A percentile compares a stretch with the other conserved stretches of the same genome.
Evolutionary conservation across 1,284 basidiomycete genomes (phyloP).

Genomic region (Rhodotorula glutinis): DNA sequence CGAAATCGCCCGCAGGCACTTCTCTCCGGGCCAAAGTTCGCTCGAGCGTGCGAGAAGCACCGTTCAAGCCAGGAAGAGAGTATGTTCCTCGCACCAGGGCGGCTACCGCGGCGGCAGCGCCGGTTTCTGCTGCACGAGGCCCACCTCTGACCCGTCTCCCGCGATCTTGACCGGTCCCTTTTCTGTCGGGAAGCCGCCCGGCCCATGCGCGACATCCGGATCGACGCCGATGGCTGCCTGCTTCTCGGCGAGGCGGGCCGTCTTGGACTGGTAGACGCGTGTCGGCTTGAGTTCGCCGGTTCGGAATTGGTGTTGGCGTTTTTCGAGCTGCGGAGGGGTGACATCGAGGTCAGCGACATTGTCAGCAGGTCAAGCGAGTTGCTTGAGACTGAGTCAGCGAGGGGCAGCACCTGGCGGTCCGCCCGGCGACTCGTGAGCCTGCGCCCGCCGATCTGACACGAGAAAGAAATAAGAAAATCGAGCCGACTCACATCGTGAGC

Average conservation of each 20-base stretch:
- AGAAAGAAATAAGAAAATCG: too few species aligned
- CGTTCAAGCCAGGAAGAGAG: too few species aligned
- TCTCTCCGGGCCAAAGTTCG: too few species aligned
- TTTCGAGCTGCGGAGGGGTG: constrained; percentile 39
- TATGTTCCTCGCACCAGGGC: too few species aligned
- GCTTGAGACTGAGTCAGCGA: too few species aligned
- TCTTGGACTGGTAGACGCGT: constrained; percentile 41
- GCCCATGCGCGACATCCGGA: constrained; percentile 21
- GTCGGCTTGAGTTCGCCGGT: constrained; percentile 35
- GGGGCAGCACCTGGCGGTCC: too few species aligned
- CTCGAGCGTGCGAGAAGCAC: too few species aligned
- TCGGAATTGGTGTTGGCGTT: constrained; percentile 42
- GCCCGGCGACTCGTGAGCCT: too few species aligned
- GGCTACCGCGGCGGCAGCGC: constrained; percentile 1
- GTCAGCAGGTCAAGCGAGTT: background rate
- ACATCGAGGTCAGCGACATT: too few species aligned
- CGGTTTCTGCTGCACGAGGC: background rate
- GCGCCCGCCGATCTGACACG: too few species aligned
- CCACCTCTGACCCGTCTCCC: constrained; percentile 10
- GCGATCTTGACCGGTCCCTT: constrained; percentile 37
- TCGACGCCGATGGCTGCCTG: constrained; percentile 33
- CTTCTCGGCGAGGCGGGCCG: constrained; percentile 32
- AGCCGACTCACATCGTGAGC: constrained; percentile 30
- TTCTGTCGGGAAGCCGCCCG: constrained; percentile 37
- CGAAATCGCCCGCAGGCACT: too few species aligned